Conservation (phyloP, 148 eudicot genomes). For the Dianthus caryophyllus region DNA sequence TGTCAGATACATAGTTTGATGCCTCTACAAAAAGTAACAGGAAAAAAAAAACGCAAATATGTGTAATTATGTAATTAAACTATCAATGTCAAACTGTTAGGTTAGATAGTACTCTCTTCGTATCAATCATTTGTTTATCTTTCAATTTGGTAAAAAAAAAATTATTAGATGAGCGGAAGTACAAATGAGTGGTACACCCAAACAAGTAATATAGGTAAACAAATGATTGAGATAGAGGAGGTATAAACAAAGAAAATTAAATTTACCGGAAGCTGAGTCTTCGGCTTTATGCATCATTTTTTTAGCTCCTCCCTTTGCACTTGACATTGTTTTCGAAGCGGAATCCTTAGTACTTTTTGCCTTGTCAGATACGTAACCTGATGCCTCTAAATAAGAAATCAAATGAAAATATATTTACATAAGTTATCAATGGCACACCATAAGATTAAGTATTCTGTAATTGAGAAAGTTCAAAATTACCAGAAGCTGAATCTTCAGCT, state of each 20-base stretch:
- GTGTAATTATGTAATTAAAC: background rate
- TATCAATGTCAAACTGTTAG: too few species aligned
- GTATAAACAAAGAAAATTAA: background rate
- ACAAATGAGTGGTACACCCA: too few species aligned
- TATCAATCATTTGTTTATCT: too few species aligned
- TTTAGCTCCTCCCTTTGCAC: slow-evolving; percentile 9
- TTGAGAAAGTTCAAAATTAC: background rate
- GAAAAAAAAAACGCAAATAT: background rate
- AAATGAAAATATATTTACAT: background rate
- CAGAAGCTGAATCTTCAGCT: slow-evolving; percentile 11
- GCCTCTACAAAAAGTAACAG: slow-evolving; percentile 7
- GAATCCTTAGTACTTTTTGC: slow-evolving; percentile 5
- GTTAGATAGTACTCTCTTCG: background rate
- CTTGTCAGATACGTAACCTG: slow-evolving; percentile 3
- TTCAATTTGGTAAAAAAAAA: too few species aligned
- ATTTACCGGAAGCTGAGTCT: slow-evolving; percentile 12
- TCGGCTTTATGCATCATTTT: slow-evolving; percentile 13
- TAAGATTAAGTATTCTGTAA: background rate
- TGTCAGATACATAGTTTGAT: slow-evolving; percentile 9
- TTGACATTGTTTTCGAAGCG: slow-evolving; percentile 6
- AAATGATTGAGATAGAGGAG: too few species aligned
- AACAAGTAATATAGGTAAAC: too few species aligned
- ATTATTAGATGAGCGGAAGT: too few species aligned
- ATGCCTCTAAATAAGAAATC: background rate
- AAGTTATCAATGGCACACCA: background rate